These are phyloP conservation scores for Blastobotrys illinoisensis DNA, from an alignment of 1,139 yeast species.

Conservation along the genomic window DNA sequence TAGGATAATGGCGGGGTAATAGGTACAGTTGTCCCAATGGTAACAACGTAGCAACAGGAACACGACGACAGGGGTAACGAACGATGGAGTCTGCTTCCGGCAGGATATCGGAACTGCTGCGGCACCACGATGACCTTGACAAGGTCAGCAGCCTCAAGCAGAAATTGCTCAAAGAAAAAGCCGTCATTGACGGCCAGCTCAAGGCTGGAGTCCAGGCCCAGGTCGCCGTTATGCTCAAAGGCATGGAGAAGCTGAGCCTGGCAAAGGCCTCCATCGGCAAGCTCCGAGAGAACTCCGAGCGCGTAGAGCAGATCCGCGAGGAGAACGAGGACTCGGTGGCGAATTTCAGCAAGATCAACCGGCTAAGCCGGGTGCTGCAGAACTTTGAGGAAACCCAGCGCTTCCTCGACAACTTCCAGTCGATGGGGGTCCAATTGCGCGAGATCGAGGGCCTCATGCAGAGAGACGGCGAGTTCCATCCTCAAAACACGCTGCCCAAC, in stretches of 20 bases:
- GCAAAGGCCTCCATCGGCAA: conserved; percentile 28
- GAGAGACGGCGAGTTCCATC: conserved; percentile 45
- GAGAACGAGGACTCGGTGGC: conserved; percentile 34
- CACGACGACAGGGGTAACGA: conserved; percentile 9
- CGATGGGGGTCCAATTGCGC: conserved; percentile 48
- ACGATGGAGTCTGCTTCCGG: conserved; percentile 15
- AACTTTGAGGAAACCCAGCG: conserved; percentile 64
- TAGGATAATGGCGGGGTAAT: neutral
- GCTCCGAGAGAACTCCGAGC: conserved; percentile 29
- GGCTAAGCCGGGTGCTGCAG: conserved; percentile 61
- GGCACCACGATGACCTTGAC: conserved; percentile 41
- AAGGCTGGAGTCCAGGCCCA: conserved; percentile 59
- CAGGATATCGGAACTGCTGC: conserved; percentile 28
- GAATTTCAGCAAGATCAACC: conserved; percentile 55
- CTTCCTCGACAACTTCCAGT: conserved; percentile 58
- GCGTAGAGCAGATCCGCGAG: conserved; percentile 25
- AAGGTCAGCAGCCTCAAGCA: conserved; percentile 51
- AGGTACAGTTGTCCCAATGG: neutral
- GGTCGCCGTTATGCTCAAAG: conserved; percentile 45
- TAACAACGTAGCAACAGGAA: too few relatives aligned
- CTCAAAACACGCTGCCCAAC: conserved; percentile 54
- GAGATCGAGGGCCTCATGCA: conserved; percentile 51
- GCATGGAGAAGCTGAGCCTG: conserved; percentile 29
- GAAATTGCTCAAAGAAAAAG: conserved; percentile 62
- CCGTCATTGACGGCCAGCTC: conserved; percentile 66